Evolutionary conservation across 75 land plant species (phyloP).

Genomic region (Picea glauca): DNA sequence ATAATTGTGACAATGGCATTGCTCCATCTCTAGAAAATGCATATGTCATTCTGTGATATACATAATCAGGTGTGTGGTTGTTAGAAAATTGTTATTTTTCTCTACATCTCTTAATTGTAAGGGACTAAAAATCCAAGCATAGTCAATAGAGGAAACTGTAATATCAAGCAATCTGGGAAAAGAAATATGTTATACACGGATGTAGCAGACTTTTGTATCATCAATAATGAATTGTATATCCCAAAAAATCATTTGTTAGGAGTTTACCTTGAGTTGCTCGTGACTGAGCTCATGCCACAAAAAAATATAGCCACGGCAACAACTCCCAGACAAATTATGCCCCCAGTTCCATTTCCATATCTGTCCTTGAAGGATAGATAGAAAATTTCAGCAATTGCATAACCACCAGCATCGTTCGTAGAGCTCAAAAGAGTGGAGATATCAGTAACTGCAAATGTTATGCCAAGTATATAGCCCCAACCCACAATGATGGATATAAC

Average conservation of each 20-base stretch:
- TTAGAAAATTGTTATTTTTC: not conserved
- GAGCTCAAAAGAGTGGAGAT: constrained; percentile 50
- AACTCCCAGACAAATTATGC: constrained; percentile 76
- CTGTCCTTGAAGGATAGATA: constrained; percentile 73
- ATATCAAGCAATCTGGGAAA: not conserved
- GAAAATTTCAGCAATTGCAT: constrained; percentile 86
- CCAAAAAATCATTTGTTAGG: not conserved
- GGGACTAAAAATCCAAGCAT: not conserved
- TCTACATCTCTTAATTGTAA: not conserved
- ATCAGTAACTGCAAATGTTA: constrained; percentile 78
- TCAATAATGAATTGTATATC: not conserved
- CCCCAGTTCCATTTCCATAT: constrained; percentile 85
- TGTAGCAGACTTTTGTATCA: not conserved
- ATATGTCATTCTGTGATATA: constrained; percentile 74
- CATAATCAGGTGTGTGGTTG: constrained; percentile 1
- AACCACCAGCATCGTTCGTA: constrained; percentile 83
- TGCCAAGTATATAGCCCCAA: constrained; percentile 79
- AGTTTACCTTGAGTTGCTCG: constrained; percentile 87
- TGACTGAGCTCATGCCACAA: constrained; percentile 89
- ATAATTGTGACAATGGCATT: constrained; percentile 75
- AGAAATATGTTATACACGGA: not conserved
- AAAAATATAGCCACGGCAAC: constrained; percentile 83
- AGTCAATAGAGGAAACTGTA: not conserved
- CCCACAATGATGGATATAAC: constrained; percentile 70
- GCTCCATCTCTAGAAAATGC: constrained; percentile 99